Evolutionary conservation across 306 rosid species (phyloP).

Genomic region (Arachis hypogaea): DNA sequence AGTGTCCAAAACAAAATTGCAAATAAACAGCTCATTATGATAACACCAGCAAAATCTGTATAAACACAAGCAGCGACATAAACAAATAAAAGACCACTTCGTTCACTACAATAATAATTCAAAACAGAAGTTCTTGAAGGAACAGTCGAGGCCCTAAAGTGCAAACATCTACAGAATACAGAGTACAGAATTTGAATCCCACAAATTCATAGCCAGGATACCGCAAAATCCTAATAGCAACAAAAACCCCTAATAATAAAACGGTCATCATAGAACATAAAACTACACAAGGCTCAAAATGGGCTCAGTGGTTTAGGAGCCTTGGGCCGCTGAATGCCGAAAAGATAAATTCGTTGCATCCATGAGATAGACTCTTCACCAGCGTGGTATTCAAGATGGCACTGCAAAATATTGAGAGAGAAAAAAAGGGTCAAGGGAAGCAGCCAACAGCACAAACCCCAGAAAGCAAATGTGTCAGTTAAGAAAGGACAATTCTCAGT

Average conservation of each 20-base stretch:
- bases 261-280: slow-evolving; percentile 13
- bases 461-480: not conserved
- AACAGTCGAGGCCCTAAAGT: not conserved
- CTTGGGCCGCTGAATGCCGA: not conserved
- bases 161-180: slow-evolving; percentile 29
- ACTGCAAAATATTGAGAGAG: slow-evolving; percentile 37
- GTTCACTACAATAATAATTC: slow-evolving; percentile 7
- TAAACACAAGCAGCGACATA: not conserved
- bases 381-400: slow-evolving; percentile 45
- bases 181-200: slow-evolving; percentile 31
- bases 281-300: slow-evolving; percentile 26
- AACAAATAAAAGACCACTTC: not conserved
- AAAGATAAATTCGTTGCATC: not conserved
- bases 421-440: slow-evolving; percentile 1
- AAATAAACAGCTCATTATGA: not conserved
- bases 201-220: slow-evolving; percentile 12
- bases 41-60: not conserved
- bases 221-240: slow-evolving; percentile 13
- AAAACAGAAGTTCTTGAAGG: not conserved
- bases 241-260: slow-evolving; percentile 19
- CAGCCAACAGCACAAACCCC: not conserved
- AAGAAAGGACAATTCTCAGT: not conserved
- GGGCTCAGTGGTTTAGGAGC: slow-evolving; percentile 14
- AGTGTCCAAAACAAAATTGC: too few relatives aligned
- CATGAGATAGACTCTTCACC: too few relatives aligned